Conservation (phyloP, 2,329 filamentous ascomycete genomes). For the Penicillium concentricum region DNA sequence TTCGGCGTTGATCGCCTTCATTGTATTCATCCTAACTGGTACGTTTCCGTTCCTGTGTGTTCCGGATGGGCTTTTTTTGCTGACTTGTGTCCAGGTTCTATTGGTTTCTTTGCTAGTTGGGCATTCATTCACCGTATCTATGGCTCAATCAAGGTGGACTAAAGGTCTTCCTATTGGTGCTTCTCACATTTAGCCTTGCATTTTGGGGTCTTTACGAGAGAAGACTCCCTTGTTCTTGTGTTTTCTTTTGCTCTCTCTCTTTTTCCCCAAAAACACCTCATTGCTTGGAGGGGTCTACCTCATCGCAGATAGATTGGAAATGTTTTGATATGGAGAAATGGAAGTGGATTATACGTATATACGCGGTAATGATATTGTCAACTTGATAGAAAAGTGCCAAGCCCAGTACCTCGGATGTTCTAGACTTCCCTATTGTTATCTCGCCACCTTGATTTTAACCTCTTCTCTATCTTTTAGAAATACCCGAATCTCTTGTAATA, state of each 20-base stretch:
- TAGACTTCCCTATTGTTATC: slow-evolving; percentile 14
- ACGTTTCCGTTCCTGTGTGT: slow-evolving; percentile 44
- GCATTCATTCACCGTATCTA: slow-evolving; percentile 93
- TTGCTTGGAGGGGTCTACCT: neutral
- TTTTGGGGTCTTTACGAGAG: neutral
- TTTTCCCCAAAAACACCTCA: neutral
- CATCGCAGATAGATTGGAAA: neutral
- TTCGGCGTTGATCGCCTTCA: slow-evolving; percentile 79
- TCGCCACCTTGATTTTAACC: slow-evolving; percentile 12
- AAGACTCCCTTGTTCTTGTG: neutral
- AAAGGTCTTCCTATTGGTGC: slow-evolving; percentile 18
- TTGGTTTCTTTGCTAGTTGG: slow-evolving; percentile 95
- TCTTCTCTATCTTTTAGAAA: neutral
- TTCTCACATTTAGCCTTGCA: neutral
- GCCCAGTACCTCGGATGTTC: slow-evolving; percentile 16
- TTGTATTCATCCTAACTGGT: slow-evolving; percentile 95
- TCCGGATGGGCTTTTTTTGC: slow-evolving; percentile 4
- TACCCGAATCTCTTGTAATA: neutral
- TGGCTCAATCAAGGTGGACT: slow-evolving; percentile 97
- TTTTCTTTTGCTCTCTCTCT: neutral
- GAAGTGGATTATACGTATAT: slow-evolving; percentile 2
- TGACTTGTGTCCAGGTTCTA: slow-evolving; percentile 64
- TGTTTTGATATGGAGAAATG: neutral
- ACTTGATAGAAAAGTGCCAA: slow-evolving; percentile 17
- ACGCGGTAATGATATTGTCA: neutral